Evolutionary conservation across 768 basidiomycete genomes (phyloP).

Genomic region (Termitomyces sp.): DNA sequence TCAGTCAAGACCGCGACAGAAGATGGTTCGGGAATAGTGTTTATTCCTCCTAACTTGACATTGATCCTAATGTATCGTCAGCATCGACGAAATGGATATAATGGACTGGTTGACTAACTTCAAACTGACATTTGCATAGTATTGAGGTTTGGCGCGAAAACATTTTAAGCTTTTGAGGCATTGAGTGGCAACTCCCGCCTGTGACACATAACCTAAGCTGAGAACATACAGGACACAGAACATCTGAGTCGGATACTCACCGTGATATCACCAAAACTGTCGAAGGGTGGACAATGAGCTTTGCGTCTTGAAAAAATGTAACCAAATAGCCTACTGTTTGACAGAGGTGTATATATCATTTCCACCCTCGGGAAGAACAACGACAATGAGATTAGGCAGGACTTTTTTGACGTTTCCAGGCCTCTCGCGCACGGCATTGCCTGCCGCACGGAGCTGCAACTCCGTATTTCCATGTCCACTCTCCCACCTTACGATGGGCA

Average conservation of each 20-base stretch:
- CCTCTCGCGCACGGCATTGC: conserved; percentile 37
- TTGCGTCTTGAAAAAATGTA: background rate
- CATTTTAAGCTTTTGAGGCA: conserved; percentile 69
- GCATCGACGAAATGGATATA: background rate
- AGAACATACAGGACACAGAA: background rate
- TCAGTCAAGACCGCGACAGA: conserved; percentile 64
- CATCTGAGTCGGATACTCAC: conserved; percentile 23
- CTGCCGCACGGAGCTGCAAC: conserved; percentile 47
- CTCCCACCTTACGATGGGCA: conserved; percentile 43
- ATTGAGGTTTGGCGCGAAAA: conserved; percentile 62
- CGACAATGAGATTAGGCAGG: conserved; percentile 55
- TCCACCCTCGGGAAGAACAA: conserved; percentile 66
- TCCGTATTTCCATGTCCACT: conserved; percentile 53
- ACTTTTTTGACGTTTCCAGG: conserved; percentile 16
- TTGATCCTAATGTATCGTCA: conserved; percentile 48
- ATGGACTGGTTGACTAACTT: conserved; percentile 38
- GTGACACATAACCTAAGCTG: background rate
- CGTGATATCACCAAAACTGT: conserved; percentile 66
- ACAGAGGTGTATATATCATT: conserved; percentile 73
- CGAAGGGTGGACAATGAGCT: background rate
- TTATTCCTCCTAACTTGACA: conserved; percentile 81
- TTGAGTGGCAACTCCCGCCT: conserved; percentile 76
- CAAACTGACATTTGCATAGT: conserved; percentile 74
- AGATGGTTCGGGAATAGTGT: conserved; percentile 65
- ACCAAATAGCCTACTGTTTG: conserved; percentile 55